Conservation (phyloP, 2,329 filamentous ascomycete genomes). For the Aotearoamyces nothofagi region DNA sequence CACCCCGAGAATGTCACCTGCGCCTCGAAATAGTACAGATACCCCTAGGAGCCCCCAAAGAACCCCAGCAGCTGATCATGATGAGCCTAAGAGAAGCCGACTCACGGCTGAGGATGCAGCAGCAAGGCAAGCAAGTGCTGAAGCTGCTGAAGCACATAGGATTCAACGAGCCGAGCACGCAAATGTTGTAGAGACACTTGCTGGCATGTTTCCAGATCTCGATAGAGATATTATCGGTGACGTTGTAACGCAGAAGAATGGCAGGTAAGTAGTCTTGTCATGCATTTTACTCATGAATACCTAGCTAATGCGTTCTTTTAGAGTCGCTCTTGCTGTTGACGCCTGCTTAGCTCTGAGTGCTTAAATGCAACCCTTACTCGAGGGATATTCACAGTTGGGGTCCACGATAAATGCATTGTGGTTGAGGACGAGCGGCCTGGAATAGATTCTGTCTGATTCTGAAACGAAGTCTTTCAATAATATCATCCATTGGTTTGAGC, state of each 20-base stretch:
- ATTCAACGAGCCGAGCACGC: slow-evolving; percentile 74
- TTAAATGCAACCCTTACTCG: too few species aligned
- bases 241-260: slow-evolving; percentile 90
- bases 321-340: slow-evolving; percentile 74
- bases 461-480: too few species aligned
- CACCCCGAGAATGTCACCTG: slow-evolving; percentile 20
- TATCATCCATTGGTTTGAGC: slow-evolving; percentile 5
- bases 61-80: slow-evolving; percentile 11
- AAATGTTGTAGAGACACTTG: slow-evolving; percentile 84
- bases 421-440: too few species aligned
- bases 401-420: too few species aligned
- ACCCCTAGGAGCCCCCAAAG: slow-evolving; percentile 10
- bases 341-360: slow-evolving; percentile 56
- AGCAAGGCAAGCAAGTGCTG: slow-evolving; percentile 77
- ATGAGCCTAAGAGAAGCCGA: slow-evolving; percentile 8
- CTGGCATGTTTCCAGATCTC: slow-evolving; percentile 92
- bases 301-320: slow-evolving; percentile 22
- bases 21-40: slow-evolving; percentile 14
- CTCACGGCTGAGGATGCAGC: slow-evolving; percentile 75
- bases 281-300: too few species aligned
- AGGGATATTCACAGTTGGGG: too few species aligned
- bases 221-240: slow-evolving; percentile 93
- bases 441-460: too few species aligned
- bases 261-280: slow-evolving; percentile 47
- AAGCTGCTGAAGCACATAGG: slow-evolving; percentile 72